Evolutionary conservation across 257 asterid genomes (phyloP).

Genomic region (Perilla frutescens): DNA sequence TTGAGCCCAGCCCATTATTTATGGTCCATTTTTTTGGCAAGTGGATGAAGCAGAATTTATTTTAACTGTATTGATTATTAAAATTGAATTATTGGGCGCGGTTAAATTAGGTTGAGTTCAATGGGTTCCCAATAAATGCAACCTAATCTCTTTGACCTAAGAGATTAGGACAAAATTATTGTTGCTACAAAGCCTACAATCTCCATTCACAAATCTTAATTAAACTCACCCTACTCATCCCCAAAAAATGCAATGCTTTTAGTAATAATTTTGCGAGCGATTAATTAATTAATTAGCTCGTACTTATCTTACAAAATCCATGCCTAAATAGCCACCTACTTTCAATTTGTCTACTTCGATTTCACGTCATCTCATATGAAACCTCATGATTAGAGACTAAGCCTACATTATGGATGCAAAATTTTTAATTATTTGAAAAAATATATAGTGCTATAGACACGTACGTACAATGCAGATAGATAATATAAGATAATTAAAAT

Average conservation of each 20-base stretch:
- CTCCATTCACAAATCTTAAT: constrained; percentile 11
- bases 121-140: constrained; percentile 34
- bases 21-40: background rate
- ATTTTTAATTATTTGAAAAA: background rate
- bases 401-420: background rate
- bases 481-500: no score
- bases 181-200: background rate
- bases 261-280: background rate
- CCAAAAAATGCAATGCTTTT: background rate
- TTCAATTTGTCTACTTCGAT: background rate
- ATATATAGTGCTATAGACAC: no score
- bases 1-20: background rate
- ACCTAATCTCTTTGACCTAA: constrained; percentile 34
- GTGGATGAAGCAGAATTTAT: background rate
- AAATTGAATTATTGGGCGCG: constrained; percentile 32
- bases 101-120: constrained; percentile 39
- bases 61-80: constrained; percentile 4
- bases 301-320: constrained; percentile 1
- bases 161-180: constrained; percentile 12
- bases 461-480: no score
- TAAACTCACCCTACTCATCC: background rate
- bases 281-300: background rate
- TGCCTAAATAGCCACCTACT: background rate
- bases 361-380: background rate
- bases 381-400: background rate